phyloP scores from a whole-genome alignment of 192 early-diverging fungal genomes.

The Chytriomyces sp. region DNA sequence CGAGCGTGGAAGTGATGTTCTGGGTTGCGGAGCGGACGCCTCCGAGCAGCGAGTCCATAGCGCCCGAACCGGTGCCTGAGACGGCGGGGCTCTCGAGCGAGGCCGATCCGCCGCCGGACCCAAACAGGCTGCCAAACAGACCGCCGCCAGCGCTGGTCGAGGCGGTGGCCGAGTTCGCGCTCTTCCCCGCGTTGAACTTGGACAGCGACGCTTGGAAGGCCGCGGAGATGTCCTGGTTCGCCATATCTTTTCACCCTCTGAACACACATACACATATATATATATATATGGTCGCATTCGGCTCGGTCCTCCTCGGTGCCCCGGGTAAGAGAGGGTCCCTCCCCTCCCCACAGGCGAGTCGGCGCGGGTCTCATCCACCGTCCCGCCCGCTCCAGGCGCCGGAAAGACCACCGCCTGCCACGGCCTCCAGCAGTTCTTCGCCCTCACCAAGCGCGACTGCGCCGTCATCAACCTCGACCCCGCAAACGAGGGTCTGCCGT shows the following conservation, averaged over 20 bases:
- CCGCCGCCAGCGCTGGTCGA: not conserved
- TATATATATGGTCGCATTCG: slow-evolving; percentile 6
- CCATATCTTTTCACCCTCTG: not conserved
- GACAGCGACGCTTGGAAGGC: slow-evolving; percentile 19
- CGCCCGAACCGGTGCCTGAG: not conserved
- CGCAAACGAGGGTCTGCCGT: slow-evolving; percentile 62
- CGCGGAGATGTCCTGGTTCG: not conserved
- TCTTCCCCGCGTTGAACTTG: slow-evolving; percentile 28
- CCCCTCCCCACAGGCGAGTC: not conserved
- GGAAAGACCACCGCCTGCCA: slow-evolving; percentile 64
- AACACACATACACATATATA: not conserved
- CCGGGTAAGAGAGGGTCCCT: slow-evolving; percentile 12
- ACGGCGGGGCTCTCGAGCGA: not conserved
- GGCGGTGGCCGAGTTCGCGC: not conserved
- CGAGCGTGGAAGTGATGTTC: slow-evolving; percentile 41
- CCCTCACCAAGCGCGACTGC: slow-evolving; percentile 38
- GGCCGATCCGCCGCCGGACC: not conserved
- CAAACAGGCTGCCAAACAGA: slow-evolving; percentile 4
- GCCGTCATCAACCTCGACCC: slow-evolving; percentile 65
- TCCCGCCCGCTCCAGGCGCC: slow-evolving; percentile 42
- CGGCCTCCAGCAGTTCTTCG: slow-evolving; percentile 54
- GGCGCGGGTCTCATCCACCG: not conserved
- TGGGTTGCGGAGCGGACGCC: slow-evolving; percentile 42
- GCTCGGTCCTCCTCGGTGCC: slow-evolving; percentile 19
- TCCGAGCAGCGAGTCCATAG: slow-evolving; percentile 38